Evolutionary conservation across 2,329 filamentous ascomycete genomes (phyloP).

Genomic region (Chrysoporthe cubensis): DNA sequence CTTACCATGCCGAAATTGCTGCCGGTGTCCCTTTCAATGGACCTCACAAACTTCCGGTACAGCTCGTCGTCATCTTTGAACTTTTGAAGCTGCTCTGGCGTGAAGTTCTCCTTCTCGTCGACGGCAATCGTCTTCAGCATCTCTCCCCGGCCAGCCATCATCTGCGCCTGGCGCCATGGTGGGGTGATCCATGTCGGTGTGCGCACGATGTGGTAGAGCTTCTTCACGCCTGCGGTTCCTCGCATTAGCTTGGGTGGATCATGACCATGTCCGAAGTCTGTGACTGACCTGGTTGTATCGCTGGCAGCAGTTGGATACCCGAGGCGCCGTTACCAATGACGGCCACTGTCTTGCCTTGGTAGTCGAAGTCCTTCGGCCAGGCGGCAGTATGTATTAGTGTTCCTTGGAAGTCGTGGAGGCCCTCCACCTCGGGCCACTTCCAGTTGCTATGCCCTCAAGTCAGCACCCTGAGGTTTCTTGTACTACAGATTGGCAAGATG

Average conservation of each 20-base stretch:
- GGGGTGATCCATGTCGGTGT: slow-evolving; percentile 48
- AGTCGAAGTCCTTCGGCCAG: slow-evolving; percentile 56
- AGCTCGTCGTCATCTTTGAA: slow-evolving; percentile 51
- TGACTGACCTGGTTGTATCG: slow-evolving; percentile 48
- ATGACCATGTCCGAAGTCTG: not conserved
- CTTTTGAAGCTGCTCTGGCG: slow-evolving; percentile 47
- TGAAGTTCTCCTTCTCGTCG: slow-evolving; percentile 48
- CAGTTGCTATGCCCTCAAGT: slow-evolving; percentile 45
- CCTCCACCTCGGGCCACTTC: slow-evolving; percentile 56
- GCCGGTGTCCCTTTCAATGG: slow-evolving; percentile 50
- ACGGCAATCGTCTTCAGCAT: slow-evolving; percentile 46
- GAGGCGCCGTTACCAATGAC: slow-evolving; percentile 62
- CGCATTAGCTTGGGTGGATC: not conserved
- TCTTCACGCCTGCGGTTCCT: slow-evolving; percentile 36
- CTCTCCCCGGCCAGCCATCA: slow-evolving; percentile 42
- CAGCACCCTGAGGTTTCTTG: not conserved
- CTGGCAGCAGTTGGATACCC: slow-evolving; percentile 57
- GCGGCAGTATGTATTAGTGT: slow-evolving; percentile 56
- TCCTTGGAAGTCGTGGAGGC: slow-evolving; percentile 51
- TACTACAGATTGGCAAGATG: not conserved
- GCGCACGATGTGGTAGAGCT: slow-evolving; percentile 45
- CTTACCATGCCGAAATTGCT: slow-evolving; percentile 48
- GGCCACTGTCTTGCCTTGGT: slow-evolving; percentile 54
- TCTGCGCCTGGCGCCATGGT: slow-evolving; percentile 40
- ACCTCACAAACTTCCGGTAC: slow-evolving; percentile 52